Evolutionary conservation across 805 yeast genomes (phyloP), one percentile per base, ranked within the genome.

Genomic region (Kodamaea nitidulidarum): DNA sequence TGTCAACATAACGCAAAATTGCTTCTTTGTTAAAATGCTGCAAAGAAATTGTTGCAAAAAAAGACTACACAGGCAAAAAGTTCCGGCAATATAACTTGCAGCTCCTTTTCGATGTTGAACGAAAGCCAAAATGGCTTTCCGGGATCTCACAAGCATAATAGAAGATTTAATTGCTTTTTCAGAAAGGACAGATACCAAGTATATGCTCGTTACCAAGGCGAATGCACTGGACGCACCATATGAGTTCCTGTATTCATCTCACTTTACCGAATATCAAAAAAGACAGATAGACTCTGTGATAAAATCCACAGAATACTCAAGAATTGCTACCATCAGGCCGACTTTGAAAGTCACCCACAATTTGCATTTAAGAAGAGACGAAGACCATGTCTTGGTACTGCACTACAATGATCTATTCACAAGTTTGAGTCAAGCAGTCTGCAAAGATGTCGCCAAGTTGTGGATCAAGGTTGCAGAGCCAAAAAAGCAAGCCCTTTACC

Each of bases 401-500:
- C 58, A 56, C 21, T 56, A 54, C 38, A 14, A 26, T 3, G 32
- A 41, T 14, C 40, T 59, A 12, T 49, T 59, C 20, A 31, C 33
- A 16, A 26, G 52, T 15, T 24, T 57, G 15, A 51, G 55, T 21
- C 65, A 60, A 39, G 39, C 43, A 2, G 50, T 49, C 1, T 84
- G 93, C 54, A 82, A 81, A 44, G 47, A 63, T 3, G 57, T 84
- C 7, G 81, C 85, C 5, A 84, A 82, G 52, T 64, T 71, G 8
- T 83, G 88, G 88, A 81, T 84, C 32, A 75, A 71, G 48, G 56
- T 65, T 1, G 65, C 81, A 11, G 88, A 81, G 50, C 90, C 91
- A 2, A 67, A 60, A 39, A 84, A 84, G 45, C 87, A 82, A 56
- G 67, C 81, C 1, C 58, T 61, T 16, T 72, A 61, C 47, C 91